Percentiles rank a stretch among this genome's conserved stretches.
phyloP scores from a whole-genome alignment of 2,329 filamentous ascomycete species.

The Conoideocrella luteorostrata region DNA sequence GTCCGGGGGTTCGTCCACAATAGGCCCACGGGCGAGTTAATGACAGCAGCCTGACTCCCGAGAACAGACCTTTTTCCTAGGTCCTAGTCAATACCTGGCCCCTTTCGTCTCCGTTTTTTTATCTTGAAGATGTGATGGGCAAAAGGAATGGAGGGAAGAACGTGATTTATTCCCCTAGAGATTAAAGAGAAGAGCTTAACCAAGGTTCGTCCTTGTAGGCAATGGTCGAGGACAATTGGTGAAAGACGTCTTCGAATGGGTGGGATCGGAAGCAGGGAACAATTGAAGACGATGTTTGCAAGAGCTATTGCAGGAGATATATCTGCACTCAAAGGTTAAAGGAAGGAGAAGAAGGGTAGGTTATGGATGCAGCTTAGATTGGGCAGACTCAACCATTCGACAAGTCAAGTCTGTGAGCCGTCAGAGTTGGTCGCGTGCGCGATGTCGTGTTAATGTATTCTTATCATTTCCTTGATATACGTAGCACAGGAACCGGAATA shows the following conservation, averaged over 20 bases:
- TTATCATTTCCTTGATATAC: background rate
- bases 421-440: background rate
- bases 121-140: too few species aligned
- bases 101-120: too few species aligned
- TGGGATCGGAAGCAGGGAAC: background rate
- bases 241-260: too few species aligned
- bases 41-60: background rate
- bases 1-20: background rate
- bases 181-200: too few species aligned
- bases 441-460: constrained; percentile 3
- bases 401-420: background rate
- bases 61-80: background rate
- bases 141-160: background rate
- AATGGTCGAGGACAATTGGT: too few species aligned
- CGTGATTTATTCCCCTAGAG: too few species aligned
- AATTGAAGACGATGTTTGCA: too few species aligned
- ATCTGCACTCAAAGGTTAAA: background rate
- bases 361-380: background rate
- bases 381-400: background rate
- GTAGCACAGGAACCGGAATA: background rate
- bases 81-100: too few species aligned
- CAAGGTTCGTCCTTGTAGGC: too few species aligned
- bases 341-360: background rate
- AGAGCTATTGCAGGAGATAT: background rate
- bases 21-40: background rate